Evolutionary conservation across 345 rosid species (phyloP).

Genomic region (Brassica rapa): DNA sequence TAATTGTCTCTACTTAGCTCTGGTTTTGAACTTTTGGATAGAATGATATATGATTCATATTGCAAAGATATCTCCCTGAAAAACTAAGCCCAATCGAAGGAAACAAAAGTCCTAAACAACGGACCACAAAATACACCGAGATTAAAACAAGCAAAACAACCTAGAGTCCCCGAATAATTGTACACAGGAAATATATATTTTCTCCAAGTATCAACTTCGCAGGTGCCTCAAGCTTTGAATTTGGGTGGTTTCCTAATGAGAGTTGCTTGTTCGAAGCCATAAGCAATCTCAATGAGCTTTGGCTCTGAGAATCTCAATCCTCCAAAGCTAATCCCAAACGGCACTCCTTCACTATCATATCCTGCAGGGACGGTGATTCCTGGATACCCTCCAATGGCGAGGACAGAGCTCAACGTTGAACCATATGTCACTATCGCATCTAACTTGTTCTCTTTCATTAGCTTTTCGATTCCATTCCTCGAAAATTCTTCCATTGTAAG

Average conservation of each 20-base stretch:
- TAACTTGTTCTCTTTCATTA: conserved; percentile 50
- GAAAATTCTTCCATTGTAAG: conserved; percentile 36
- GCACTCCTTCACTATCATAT: conserved; percentile 50
- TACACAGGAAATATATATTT: too few species aligned
- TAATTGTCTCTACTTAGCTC: conserved; percentile 13
- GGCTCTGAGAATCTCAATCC: conserved; percentile 69
- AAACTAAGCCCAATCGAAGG: too few species aligned
- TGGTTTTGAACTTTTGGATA: conserved; percentile 18
- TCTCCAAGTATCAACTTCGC: neutral
- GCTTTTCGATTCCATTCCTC: conserved; percentile 54
- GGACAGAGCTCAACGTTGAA: conserved; percentile 23
- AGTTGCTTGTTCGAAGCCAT: conserved; percentile 71
- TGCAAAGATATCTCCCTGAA: too few species aligned
- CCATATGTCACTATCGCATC: conserved; percentile 58
- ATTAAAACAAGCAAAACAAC: too few species aligned
- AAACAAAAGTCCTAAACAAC: too few species aligned
- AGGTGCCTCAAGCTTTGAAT: conserved; percentile 20
- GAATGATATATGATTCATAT: neutral
- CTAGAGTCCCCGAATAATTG: too few species aligned
- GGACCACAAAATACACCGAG: too few species aligned
- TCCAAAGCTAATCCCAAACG: conserved; percentile 67
- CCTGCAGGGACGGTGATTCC: conserved; percentile 73
- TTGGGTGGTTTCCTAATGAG: conserved; percentile 45
- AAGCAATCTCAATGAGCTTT: conserved; percentile 69
- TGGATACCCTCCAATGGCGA: conserved; percentile 71